Evolutionary conservation across 169 alveolate species (phyloP).

Genomic region (Plasmodium knowlesi): DNA sequence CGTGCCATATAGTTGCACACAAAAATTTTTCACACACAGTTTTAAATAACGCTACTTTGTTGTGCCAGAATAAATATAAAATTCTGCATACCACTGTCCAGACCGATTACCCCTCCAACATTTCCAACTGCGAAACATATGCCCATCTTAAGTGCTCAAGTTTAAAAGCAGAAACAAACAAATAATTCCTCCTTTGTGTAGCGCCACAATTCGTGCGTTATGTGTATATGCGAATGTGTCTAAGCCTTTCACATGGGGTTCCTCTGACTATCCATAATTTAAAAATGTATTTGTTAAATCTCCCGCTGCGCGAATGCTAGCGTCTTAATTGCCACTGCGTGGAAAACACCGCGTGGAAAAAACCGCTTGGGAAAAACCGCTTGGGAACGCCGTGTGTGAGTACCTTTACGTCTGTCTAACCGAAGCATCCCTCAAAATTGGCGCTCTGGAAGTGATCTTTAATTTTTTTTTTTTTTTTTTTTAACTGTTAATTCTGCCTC

Average conservation of each 20-base stretch:
- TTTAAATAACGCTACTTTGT: slow-evolving; percentile 84
- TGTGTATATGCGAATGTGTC: neutral
- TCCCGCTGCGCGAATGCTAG: neutral
- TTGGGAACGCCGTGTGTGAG: neutral
- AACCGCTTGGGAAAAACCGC: neutral
- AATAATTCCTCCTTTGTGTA: neutral
- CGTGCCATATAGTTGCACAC: slow-evolving; percentile 92
- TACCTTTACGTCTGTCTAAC: neutral
- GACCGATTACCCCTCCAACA: slow-evolving; percentile 86
- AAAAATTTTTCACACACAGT: slow-evolving; percentile 78
- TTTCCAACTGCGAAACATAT: slow-evolving; percentile 84
- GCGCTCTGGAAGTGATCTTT: neutral
- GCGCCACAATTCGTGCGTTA: neutral
- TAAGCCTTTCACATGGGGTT: neutral
- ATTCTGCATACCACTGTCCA: slow-evolving; percentile 91
- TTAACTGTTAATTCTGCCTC: neutral
- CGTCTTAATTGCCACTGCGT: neutral
- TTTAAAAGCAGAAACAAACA: slow-evolving; percentile 32
- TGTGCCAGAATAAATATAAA: slow-evolving; percentile 88
- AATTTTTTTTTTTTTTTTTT: neutral
- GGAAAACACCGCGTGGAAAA: neutral
- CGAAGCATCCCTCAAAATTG: neutral
- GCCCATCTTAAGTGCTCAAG: slow-evolving; percentile 87
- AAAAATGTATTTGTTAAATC: neutral
- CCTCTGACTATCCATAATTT: neutral